Evolutionary conservation across 331 rosid genomes (phyloP), one percentile per base, ranked within the genome.

Genomic region (Cucumis variabilis): DNA sequence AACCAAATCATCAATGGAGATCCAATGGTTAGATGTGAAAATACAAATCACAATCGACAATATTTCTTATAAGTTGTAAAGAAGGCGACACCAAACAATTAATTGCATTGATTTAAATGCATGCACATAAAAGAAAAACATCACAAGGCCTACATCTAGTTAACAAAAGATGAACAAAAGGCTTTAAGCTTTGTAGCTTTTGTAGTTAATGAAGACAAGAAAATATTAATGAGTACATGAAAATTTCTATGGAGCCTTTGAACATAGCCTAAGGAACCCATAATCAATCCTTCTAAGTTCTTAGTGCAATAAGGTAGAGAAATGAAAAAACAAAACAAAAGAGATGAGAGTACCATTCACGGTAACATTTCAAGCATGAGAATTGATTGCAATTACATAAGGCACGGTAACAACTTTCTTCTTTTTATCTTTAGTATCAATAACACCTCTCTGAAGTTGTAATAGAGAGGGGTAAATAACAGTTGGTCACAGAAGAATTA

Each of bases 341-440:
- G 55, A 87, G 66, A 72, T 27, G 71, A 46, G 53, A 41, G 84
- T 93, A 96, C 99, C 99, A 96, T 88, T 95, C 97, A 12, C 91
- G 98, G 94, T 96, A 96, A 90, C 99, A 96, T 94, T 92, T 95
- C 88, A 93, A 89, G 95, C 99, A 96, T 98, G 95, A 92, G 80
- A 86, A 92, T 86, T 96, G 99, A 92, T 94, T 94, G 94, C 99
- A 96, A 87, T 93, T 91, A 28, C n/a, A n/a, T n/a, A n/a, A n/a
- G 99, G 99, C 91, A 96, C 95, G 85, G 82, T 95, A 96, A 93
- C 92, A 66, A 91, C 96, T 89, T 95, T 95, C 93, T 95, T 98
- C 89, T 89, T 94, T 90, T 92, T 96, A 92, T 95, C 98, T 87
- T 96, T 98, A 0, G 94, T 84, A 86, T 96, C 98, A 19, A 94